Evolutionary conservation across 1,284 basidiomycete species (phyloP), one percentile per base, ranked within the genome.

Genomic region (Athelia sp.): DNA sequence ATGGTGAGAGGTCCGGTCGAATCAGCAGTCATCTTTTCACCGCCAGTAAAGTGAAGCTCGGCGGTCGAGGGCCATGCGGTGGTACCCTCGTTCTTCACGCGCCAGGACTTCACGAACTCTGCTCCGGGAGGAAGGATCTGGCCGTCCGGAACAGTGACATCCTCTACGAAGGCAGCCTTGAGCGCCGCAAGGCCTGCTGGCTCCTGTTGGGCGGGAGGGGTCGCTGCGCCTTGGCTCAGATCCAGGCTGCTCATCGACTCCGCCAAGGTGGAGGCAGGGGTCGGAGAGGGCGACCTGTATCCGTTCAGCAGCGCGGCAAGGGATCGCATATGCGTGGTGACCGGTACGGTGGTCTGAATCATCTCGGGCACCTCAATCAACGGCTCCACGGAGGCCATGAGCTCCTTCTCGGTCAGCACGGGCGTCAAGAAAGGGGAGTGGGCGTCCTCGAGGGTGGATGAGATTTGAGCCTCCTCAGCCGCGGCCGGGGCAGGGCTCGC

Each of bases 31-130:
- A 80, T 59, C 56, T 70, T 61, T 62, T 76, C 79, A 13, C 90
- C 90, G 22, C 81, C 86, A 47, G 87, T 79, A 57, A 84, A 90
- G 13, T 78, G 73, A 23, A 91, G 62, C 56, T 80, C 73, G 1
- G 87, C 89, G 9, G 68, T 66, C 35, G 74, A 72, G 1, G 88
- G 86, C 90, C 90, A 93, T 23, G 80, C 74, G 4, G 64, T 53
- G 14, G 59, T 58, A 11, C 89, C 82, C 52, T 75, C 74, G 58
- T 92, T 93, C 38, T 72, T 57, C 70, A 93, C 75, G 50, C 74
- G 72, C 90, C 90, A 93, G 19, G 79, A 79, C 67, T 93, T 92
- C 47, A 89, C 78, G 58, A 93, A 93, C 62, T 88, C 87, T 0
- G 87, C 88, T 40, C 90, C 90, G 4, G 89, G 83, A 40, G 88